These are phyloP conservation scores for Penicillium nucicola DNA, from an alignment of 495 filamentous ascomycete genomes.

Conservation along the genomic window DNA sequence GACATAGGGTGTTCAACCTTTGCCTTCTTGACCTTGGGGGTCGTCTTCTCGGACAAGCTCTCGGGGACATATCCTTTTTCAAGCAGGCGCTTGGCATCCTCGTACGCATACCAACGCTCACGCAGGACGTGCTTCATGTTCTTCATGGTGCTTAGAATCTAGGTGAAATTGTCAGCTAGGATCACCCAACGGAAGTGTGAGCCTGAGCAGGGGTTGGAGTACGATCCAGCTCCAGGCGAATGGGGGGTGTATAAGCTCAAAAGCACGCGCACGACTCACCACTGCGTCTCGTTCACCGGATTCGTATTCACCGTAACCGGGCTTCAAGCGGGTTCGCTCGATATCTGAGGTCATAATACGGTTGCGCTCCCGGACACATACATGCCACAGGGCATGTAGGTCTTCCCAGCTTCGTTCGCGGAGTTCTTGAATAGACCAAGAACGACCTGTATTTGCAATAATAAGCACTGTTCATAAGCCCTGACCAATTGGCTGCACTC, in stretches of 20 bases:
- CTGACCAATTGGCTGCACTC: constrained; percentile 11
- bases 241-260: not conserved
- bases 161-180: constrained; percentile 15
- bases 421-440: constrained; percentile 87
- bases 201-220: not conserved
- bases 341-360: constrained; percentile 71
- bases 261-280: constrained; percentile 46
- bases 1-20: too few relatives aligned
- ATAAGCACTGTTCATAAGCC: constrained; percentile 13
- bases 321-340: constrained; percentile 61
- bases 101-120: constrained; percentile 87
- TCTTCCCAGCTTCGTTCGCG: constrained; percentile 90
- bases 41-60: constrained; percentile 9
- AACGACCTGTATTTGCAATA: constrained; percentile 51
- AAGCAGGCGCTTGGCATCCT: constrained; percentile 73
- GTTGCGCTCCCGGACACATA: constrained; percentile 90
- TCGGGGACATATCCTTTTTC: constrained; percentile 48
- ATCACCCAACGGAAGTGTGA: not conserved
- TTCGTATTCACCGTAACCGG: constrained; percentile 69
- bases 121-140: constrained; percentile 80
- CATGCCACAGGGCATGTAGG: constrained; percentile 90
- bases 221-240: not conserved
- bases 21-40: constrained; percentile 5
- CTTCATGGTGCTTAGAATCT: constrained; percentile 72
- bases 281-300: constrained; percentile 51